Conservation (phyloP, 345 rosid genomes). For the Aquilaria yunnanensis region DNA sequence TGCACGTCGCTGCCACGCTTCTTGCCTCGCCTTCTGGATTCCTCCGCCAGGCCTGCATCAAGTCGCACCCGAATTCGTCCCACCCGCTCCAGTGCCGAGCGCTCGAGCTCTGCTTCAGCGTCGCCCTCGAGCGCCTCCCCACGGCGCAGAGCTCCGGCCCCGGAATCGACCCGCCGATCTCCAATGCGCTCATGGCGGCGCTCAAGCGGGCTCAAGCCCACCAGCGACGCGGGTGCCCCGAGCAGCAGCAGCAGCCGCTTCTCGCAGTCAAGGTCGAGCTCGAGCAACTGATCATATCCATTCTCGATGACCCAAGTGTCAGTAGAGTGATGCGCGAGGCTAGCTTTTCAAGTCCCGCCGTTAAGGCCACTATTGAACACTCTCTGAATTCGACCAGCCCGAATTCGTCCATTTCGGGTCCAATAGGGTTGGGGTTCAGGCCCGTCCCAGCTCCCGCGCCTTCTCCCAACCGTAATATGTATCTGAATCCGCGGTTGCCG, state of each 20-base stretch:
- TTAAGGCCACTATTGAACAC: slow-evolving; percentile 85
- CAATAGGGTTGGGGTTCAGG: slow-evolving; percentile 66
- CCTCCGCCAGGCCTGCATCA: slow-evolving; percentile 95
- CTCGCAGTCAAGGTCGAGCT: slow-evolving; percentile 96
- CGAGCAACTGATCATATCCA: slow-evolving; percentile 91
- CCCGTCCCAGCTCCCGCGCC: slow-evolving; percentile 21
- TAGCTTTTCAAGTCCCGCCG: slow-evolving; percentile 94
- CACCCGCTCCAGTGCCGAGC: slow-evolving; percentile 99
- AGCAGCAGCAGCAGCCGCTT: slow-evolving; percentile 96
- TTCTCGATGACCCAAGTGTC: slow-evolving; percentile 96
- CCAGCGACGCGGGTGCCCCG: slow-evolving; percentile 97
- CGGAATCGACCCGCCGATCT: slow-evolving; percentile 72
- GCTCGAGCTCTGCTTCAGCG: slow-evolving; percentile 97
- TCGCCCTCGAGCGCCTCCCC: slow-evolving; percentile 94
- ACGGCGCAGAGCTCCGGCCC: slow-evolving; percentile 41
- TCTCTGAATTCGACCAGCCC: slow-evolving; percentile 45
- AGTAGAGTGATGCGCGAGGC: slow-evolving; percentile 99
- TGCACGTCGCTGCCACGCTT: slow-evolving; percentile 94
- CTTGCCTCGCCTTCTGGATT: slow-evolving; percentile 73
- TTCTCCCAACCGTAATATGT: slow-evolving; percentile 44
- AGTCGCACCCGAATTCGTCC: slow-evolving; percentile 95
- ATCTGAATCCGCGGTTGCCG: slow-evolving; percentile 77
- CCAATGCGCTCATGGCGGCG: slow-evolving; percentile 98
- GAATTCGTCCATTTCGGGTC: slow-evolving; percentile 23
- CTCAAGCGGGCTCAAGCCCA: slow-evolving; percentile 97